Percentiles rank a stretch among this genome's conserved stretches.
Evolutionary conservation across 164 flowering plant genomes (phyloP).

Genomic region (Stephania cephalantha): DNA sequence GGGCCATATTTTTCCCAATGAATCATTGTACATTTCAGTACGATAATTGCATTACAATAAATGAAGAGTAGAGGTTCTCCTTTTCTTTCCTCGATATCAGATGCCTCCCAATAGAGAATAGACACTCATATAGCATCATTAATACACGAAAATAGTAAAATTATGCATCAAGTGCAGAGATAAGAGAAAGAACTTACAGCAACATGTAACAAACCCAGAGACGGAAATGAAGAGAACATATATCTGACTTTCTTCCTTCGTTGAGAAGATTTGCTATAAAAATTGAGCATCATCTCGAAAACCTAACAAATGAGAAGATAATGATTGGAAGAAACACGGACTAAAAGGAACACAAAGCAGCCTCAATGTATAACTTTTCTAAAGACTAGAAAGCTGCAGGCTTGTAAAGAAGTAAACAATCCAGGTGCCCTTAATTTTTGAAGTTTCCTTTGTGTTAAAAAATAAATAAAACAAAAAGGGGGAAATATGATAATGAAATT

Average conservation of each 20-base stretch:
- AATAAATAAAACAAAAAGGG: background rate
- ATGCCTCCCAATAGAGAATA: no score
- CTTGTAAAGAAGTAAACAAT: background rate
- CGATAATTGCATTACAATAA: no score
- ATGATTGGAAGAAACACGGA: background rate
- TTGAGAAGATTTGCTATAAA: conserved; percentile 9
- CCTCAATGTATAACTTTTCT: background rate
- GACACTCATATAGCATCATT: no score
- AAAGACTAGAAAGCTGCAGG: background rate
- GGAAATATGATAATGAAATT: background rate
- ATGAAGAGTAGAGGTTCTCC: no score
- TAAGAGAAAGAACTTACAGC: conserved; percentile 62
- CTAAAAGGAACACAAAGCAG: background rate
- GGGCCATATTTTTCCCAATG: no score
- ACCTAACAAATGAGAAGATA: conserved; percentile 39
- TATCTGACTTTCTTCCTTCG: conserved; percentile 28
- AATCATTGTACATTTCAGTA: no score
- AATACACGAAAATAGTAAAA: background rate
- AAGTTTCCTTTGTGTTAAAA: background rate
- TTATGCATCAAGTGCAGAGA: background rate
- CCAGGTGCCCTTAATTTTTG: background rate
- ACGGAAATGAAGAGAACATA: conserved; percentile 46
- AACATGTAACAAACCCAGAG: conserved; percentile 57
- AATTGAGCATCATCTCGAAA: conserved; percentile 32
- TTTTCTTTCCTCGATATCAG: no score